These are phyloP conservation scores for Cucumis hystrix DNA, from an alignment of 306 rosid species.

Conservation along the genomic window DNA sequence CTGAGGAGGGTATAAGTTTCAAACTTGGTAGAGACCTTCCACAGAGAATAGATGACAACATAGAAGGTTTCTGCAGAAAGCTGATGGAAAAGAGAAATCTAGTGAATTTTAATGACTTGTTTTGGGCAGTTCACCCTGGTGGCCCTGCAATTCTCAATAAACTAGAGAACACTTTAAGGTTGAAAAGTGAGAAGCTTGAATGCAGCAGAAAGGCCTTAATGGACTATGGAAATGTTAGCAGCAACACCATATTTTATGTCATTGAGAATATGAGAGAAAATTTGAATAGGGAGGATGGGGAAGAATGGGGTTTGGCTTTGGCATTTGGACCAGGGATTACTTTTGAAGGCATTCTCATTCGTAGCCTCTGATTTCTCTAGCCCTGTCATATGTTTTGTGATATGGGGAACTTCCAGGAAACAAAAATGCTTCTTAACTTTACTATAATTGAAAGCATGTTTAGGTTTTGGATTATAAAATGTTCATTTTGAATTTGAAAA, in stretches of 20 bases:
- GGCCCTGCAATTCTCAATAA: constrained; percentile 84
- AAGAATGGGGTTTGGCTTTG: constrained; percentile 91
- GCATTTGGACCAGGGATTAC: constrained; percentile 98
- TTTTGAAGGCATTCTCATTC: constrained; percentile 88
- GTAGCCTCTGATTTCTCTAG: constrained; percentile 41
- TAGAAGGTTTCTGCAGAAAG: constrained; percentile 67
- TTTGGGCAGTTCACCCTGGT: constrained; percentile 96
- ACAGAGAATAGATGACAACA: constrained; percentile 75
- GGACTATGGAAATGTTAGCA: constrained; percentile 88
- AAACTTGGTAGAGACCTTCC: constrained; percentile 95
- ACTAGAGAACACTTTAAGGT: constrained; percentile 40
- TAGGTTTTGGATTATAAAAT: background rate
- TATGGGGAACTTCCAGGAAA: background rate
- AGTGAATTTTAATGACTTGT: constrained; percentile 56
- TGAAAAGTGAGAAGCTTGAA: constrained; percentile 49
- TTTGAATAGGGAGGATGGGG: constrained; percentile 29
- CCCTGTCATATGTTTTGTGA: background rate
- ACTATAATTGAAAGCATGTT: background rate
- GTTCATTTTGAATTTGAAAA: background rate
- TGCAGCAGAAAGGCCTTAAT: constrained; percentile 73
- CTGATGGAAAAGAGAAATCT: constrained; percentile 28
- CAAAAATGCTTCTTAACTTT: background rate
- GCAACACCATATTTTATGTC: constrained; percentile 84
- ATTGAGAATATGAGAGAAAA: constrained; percentile 77
- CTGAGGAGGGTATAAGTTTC: constrained; percentile 84